Evolutionary conservation across 2,329 filamentous ascomycete species (phyloP).

Genomic region (Fusarium subglutinans): DNA sequence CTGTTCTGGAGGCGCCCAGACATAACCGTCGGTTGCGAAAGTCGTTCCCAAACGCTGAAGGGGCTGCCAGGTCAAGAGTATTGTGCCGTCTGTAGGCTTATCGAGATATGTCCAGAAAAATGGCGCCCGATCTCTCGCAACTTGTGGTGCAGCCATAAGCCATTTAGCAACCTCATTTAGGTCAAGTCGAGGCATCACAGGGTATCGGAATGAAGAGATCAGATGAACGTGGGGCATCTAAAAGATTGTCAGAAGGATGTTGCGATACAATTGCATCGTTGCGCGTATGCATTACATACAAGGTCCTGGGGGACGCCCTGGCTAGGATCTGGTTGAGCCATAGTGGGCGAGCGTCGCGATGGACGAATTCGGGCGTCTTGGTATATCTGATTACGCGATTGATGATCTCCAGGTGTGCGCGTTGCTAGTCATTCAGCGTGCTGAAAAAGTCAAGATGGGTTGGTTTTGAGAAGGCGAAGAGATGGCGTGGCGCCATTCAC

Average conservation of each 20-base stretch:
- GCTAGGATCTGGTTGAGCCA: constrained; percentile 55
- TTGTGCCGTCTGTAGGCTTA: constrained; percentile 80
- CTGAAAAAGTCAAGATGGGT: neutral
- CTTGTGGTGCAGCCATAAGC: constrained; percentile 83
- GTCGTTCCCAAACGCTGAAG: constrained; percentile 73
- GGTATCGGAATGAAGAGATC: constrained; percentile 84
- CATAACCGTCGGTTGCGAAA: constrained; percentile 90
- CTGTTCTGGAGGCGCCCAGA: constrained; percentile 87
- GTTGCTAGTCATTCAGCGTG: neutral
- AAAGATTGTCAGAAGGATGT: constrained; percentile 27
- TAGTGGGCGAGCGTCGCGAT: constrained; percentile 43
- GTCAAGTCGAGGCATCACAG: constrained; percentile 74
- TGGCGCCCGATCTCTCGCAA: constrained; percentile 83
- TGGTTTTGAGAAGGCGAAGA: constrained; percentile 15
- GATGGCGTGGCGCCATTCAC: constrained; percentile 38
- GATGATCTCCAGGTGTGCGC: neutral
- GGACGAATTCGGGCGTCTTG: constrained; percentile 14
- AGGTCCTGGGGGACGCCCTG: constrained; percentile 55
- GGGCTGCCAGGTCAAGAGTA: constrained; percentile 91
- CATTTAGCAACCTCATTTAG: constrained; percentile 83
- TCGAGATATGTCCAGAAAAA: constrained; percentile 96
- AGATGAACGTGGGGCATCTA: constrained; percentile 91
- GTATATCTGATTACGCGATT: constrained; percentile 33
- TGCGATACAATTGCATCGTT: neutral
- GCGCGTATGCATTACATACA: constrained; percentile 42